Evolutionary conservation across 2,329 filamentous ascomycete genomes (phyloP).

Genomic region (Fusarium avenaceum): DNA sequence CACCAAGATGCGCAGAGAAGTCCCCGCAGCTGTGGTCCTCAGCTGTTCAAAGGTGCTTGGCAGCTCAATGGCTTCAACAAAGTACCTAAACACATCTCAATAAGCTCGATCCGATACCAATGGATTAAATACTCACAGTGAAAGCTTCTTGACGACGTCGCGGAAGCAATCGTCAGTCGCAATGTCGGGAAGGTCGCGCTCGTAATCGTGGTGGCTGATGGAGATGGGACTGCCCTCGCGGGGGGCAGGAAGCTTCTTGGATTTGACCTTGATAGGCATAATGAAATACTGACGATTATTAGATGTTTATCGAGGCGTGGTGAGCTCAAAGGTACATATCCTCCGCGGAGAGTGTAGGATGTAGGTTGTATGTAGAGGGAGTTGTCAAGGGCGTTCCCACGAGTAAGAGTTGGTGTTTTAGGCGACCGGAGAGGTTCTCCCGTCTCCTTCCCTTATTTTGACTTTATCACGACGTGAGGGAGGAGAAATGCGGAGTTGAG

Average conservation of each 20-base stretch:
- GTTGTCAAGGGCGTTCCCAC: background rate
- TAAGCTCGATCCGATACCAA: background rate
- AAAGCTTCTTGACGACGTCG: conserved; percentile 75
- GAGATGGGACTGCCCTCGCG: conserved; percentile 56
- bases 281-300: conserved; percentile 1
- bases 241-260: conserved; percentile 51
- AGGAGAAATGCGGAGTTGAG: conserved; percentile 27
- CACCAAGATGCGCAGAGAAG: conserved; percentile 69
- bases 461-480: conserved; percentile 22
- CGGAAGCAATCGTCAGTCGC: conserved; percentile 71
- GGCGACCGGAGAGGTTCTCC: conserved; percentile 10
- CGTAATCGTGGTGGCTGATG: conserved; percentile 51
- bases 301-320: background rate
- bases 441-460: conserved; percentile 18
- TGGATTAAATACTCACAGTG: conserved; percentile 60
- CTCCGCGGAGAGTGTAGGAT: conserved; percentile 1
- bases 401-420: background rate
- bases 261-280: conserved; percentile 57
- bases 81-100: conserved; percentile 63
- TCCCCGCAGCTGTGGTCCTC: conserved; percentile 73
- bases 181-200: conserved; percentile 68
- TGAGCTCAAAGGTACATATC: conserved; percentile 2
- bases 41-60: conserved; percentile 82
- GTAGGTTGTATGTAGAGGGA: background rate
- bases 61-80: conserved; percentile 71